phyloP scores from a whole-genome alignment of 1,284 basidiomycete species.

The Leccinum subrobustum region DNA sequence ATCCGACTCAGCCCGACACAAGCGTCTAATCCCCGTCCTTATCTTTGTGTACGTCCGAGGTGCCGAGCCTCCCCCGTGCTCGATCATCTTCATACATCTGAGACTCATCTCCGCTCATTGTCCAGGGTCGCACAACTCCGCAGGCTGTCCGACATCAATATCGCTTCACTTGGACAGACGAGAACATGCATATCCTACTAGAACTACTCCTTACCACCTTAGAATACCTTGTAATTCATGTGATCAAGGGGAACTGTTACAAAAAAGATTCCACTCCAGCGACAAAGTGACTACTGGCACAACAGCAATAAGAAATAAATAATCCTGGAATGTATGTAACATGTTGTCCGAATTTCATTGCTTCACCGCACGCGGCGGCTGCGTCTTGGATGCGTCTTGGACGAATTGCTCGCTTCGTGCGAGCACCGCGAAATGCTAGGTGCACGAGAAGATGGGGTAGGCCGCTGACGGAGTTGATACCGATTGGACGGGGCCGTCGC shows the following conservation, averaged over 20 bases:
- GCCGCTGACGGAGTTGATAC: constrained; percentile 33
- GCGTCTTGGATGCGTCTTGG: constrained; percentile 17
- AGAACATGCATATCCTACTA: background rate
- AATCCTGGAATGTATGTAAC: constrained; percentile 11
- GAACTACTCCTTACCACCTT: background rate
- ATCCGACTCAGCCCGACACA: constrained; percentile 7
- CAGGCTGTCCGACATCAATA: background rate
- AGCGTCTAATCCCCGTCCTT: background rate
- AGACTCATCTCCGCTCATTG: background rate
- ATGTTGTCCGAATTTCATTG: background rate
- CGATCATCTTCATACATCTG: background rate
- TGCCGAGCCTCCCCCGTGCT: background rate
- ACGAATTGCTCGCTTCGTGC: constrained; percentile 5
- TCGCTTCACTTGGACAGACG: background rate
- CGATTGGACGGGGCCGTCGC: constrained; percentile 19
- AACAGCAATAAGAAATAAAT: constrained; percentile 36
- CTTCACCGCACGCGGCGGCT: constrained; percentile 18
- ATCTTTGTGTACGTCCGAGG: constrained; percentile 20
- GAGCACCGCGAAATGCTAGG: constrained; percentile 17
- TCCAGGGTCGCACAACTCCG: background rate
- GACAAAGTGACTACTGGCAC: constrained; percentile 9
- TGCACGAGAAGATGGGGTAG: constrained; percentile 16
- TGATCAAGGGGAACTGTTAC: background rate
- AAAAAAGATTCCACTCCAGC: constrained; percentile 2
- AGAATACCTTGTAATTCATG: background rate